Percentiles rank a stretch among this genome's conserved stretches.
These are phyloP conservation scores for Elaeagnus macrophylla DNA, from an alignment of 306 rosid species.

Conservation along the genomic window DNA sequence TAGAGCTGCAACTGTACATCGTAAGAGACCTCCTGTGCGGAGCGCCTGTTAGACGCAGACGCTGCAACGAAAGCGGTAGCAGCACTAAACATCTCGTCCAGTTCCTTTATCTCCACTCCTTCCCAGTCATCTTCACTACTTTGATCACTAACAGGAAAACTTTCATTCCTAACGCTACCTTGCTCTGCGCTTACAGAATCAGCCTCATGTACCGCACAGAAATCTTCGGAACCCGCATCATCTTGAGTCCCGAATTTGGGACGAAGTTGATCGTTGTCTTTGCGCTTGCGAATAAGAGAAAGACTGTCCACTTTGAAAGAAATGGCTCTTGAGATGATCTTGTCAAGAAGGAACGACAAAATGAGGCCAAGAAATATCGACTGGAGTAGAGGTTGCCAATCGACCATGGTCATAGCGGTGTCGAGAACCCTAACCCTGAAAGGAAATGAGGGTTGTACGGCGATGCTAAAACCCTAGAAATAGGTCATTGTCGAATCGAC, in stretches of 20 bases:
- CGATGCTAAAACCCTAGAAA: slow-evolving; percentile 27
- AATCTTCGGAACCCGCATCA: slow-evolving; percentile 5
- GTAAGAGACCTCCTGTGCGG: slow-evolving; percentile 57
- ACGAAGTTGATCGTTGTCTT: background rate
- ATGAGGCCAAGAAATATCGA: slow-evolving; percentile 74
- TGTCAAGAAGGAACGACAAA: slow-evolving; percentile 88
- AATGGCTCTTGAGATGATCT: slow-evolving; percentile 71
- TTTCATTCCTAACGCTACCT: slow-evolving; percentile 70
- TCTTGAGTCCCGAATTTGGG: background rate
- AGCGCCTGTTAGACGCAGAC: slow-evolving; percentile 75
- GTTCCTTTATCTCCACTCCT: slow-evolving; percentile 87
- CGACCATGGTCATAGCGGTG: slow-evolving; percentile 34
- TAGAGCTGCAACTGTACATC: slow-evolving; percentile 79
- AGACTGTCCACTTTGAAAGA: slow-evolving; percentile 83
- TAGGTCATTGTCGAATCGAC: too few species aligned
- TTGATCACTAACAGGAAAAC: slow-evolving; percentile 27
- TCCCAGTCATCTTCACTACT: slow-evolving; percentile 84
- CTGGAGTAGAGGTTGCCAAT: slow-evolving; percentile 83
- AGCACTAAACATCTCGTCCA: slow-evolving; percentile 84
- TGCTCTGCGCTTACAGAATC: slow-evolving; percentile 86
- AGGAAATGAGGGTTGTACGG: background rate
- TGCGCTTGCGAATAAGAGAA: slow-evolving; percentile 36
- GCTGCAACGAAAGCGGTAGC: slow-evolving; percentile 87
- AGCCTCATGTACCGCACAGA: slow-evolving; percentile 25
- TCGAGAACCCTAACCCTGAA: background rate